Evolutionary conservation across 2,329 filamentous ascomycete genomes (phyloP).

Genomic region (Monilinia aucupariae): DNA sequence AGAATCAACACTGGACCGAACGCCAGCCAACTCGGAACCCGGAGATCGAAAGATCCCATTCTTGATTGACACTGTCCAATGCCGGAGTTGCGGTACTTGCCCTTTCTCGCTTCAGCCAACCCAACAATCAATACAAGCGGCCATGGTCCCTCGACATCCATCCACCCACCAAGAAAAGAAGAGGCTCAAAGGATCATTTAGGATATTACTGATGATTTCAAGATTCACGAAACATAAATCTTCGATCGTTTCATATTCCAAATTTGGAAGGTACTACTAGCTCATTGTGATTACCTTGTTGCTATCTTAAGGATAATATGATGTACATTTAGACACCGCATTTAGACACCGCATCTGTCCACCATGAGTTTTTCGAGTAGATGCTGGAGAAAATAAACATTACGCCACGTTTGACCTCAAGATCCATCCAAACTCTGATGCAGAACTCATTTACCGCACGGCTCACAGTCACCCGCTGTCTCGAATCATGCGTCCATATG

Average conservation of each 20-base stretch:
- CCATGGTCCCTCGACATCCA: neutral
- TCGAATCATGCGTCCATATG: neutral
- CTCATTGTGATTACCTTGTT: neutral
- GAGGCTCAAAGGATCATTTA: conserved; percentile 17
- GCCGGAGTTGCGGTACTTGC: conserved; percentile 6
- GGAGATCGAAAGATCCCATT: conserved; percentile 3
- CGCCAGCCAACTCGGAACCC: neutral
- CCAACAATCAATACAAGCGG: neutral
- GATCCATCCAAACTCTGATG: neutral
- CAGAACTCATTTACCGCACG: neutral
- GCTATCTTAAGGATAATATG: neutral
- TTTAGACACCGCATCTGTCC: neutral
- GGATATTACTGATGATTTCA: conserved; percentile 14
- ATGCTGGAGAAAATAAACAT: conserved; percentile 2
- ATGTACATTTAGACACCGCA: conserved; percentile 4
- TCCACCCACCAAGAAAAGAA: neutral
- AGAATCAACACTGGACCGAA: neutral
- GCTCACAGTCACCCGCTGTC: conserved; percentile 6
- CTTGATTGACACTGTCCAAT: neutral
- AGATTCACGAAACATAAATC: conserved; percentile 1
- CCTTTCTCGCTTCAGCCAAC: neutral
- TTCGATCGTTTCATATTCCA: conserved; percentile 14
- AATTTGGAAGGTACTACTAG: conserved; percentile 8
- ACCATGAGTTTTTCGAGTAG: neutral
- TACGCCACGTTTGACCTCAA: conserved; percentile 8